Evolutionary conservation across 2,329 filamentous ascomycete genomes (phyloP), one percentile per base, ranked within the genome.

Genomic region (Kalaharituber pfeilii): DNA sequence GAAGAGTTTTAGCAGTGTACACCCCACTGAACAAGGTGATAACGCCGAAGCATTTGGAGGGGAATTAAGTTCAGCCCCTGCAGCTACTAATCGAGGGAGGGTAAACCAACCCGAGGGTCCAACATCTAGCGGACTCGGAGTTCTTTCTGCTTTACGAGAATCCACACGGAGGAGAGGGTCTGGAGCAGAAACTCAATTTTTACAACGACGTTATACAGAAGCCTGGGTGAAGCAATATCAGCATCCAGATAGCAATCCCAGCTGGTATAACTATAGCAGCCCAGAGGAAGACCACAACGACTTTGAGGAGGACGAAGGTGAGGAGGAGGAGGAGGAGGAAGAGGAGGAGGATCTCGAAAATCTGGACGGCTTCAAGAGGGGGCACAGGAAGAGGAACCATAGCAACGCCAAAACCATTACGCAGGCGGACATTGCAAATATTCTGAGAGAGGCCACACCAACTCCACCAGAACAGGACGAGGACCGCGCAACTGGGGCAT

Each of bases 161-260:
- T 47, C 42, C n/a, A 47, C 15, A 2, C 18, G 42, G 42, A 47
- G 24, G 42, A 22, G 18, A 5, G 42, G 42, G 13, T 22, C 42
- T 22, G 15, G n/a, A 5, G 42, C n/a, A 22, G 42, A 47, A 22
- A 47, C 42, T 22, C 42, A 47, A 47, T 47, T 47, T 13, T 22
- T 47, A 24, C 59, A 61, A 30, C 50, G 54, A 27, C 53, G 59
- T 33, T 61, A 61, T 36, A 61, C 57, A 5, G 58, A 60, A 53
- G 59, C 59, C 54, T 61, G 59, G 59, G 56, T 61, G 49, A 56
- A 54, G 20, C 58, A 57, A 51, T 56, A 61, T 36, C 56, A 59
- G 33, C 59, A 58, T 39, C 54, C 50, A 39, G 58, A 56, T 45
- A 54, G 53, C 8, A 50, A 49, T 55, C 50, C 51, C 27, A 58